Percentiles rank a stretch among this genome's conserved stretches.
Conservation (phyloP, 208 protist species). For the Leishmania aethiopica region DNA sequence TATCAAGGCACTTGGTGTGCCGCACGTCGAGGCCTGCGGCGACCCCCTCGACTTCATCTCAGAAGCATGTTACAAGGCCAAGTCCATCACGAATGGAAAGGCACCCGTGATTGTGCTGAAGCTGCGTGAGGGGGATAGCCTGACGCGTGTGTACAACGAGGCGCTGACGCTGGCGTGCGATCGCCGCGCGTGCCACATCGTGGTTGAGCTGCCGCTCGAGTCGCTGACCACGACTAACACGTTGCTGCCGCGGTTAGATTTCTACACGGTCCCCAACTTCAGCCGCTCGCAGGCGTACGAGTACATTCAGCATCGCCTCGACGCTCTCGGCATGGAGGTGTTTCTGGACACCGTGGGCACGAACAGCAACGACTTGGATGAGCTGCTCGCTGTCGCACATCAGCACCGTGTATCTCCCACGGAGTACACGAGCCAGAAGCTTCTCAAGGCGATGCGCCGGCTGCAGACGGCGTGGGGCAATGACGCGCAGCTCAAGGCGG, state of each 20-base stretch:
- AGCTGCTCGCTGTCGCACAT: constrained; percentile 76
- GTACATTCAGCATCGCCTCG: constrained; percentile 75
- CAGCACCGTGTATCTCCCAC: constrained; percentile 59
- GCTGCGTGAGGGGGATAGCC: constrained; percentile 61
- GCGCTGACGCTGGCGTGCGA: constrained; percentile 62
- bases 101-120: constrained; percentile 64
- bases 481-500: constrained; percentile 38
- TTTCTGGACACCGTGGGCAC: constrained; percentile 78
- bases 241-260: constrained; percentile 77
- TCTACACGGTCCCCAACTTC: constrained; percentile 84
- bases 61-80: constrained; percentile 68
- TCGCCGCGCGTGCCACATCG: constrained; percentile 72
- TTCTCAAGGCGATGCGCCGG: constrained; percentile 85
- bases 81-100: constrained; percentile 53
- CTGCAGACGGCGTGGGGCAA: constrained; percentile 68
- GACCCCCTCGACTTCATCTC: constrained; percentile 84
- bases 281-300: constrained; percentile 61
- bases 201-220: constrained; percentile 84
- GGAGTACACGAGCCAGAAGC: constrained; percentile 76
- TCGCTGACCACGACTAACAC: constrained; percentile 71
- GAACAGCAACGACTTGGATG: constrained; percentile 88
- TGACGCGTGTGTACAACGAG: constrained; percentile 68
- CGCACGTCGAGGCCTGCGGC: constrained; percentile 83
- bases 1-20: constrained; percentile 77
- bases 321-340: constrained; percentile 64